A percentile compares a stretch with the other conserved stretches of the same genome.
Conservation (phyloP, 805 yeast species). For the Candida verbasci region DNA sequence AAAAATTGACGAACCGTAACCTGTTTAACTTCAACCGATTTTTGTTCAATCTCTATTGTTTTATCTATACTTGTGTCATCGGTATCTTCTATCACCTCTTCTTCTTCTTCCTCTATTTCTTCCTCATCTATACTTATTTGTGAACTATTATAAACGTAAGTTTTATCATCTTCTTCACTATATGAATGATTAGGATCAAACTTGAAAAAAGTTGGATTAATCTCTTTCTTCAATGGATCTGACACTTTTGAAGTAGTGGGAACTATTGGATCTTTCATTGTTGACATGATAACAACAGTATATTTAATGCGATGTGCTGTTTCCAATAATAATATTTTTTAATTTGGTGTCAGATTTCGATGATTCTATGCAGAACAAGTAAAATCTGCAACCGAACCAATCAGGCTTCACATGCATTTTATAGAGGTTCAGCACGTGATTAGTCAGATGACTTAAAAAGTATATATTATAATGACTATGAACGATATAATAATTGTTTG, state of each 20-base stretch:
- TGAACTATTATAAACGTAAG: conserved; percentile 26
- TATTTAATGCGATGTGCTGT: no score
- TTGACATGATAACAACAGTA: no score
- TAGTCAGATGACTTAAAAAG: neutral
- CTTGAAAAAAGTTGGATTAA: conserved; percentile 8
- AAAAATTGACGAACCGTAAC: conserved; percentile 33
- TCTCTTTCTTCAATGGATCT: conserved; percentile 2
- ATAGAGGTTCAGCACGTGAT: no score
- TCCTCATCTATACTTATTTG: conserved; percentile 14
- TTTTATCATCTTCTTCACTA: conserved; percentile 36
- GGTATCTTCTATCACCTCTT: conserved; percentile 10
- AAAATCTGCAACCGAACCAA: no score
- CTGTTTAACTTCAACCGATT: neutral
- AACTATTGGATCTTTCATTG: no score
- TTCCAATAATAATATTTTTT: no score
- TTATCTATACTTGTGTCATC: conserved; percentile 1
- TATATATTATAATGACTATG: neutral
- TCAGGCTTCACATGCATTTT: neutral
- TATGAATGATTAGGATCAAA: conserved; percentile 23
- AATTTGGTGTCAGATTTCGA: no score
- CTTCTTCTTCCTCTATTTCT: conserved; percentile 12
- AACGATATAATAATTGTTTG: neutral
- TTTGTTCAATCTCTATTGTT: neutral
- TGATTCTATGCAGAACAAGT: no score
- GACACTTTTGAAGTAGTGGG: no score